Conservation (phyloP, 805 yeast species). For the Candida coquimbonensis region DNA sequence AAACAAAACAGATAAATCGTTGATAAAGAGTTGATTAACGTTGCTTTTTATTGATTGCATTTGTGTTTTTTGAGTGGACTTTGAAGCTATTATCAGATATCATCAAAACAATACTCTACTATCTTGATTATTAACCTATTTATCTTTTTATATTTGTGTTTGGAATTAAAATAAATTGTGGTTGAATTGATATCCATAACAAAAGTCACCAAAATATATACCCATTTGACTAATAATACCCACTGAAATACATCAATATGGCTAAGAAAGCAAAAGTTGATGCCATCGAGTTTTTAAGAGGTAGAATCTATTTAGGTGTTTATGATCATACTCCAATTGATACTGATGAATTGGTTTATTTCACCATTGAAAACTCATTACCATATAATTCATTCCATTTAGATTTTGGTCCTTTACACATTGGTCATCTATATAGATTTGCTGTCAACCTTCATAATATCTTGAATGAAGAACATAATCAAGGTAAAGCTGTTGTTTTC, state of each 20-base stretch:
- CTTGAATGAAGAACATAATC: constrained; percentile 75
- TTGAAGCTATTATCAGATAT: no score
- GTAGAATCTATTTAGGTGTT: constrained; percentile 80
- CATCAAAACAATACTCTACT: no score
- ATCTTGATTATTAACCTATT: no score
- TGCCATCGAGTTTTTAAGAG: constrained; percentile 37
- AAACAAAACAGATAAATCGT: no score
- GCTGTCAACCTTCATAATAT: constrained; percentile 93
- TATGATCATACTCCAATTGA: constrained; percentile 75
- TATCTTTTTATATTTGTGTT: no score
- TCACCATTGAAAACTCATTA: constrained; percentile 87
- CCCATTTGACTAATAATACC: no score
- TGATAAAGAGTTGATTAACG: no score
- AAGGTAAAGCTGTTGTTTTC: constrained; percentile 83
- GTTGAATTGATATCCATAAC: no score
- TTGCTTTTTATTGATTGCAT: no score
- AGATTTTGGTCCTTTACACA: constrained; percentile 94
- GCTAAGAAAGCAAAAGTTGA: constrained; percentile 51
- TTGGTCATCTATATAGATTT: constrained; percentile 88
- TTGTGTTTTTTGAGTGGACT: no score
- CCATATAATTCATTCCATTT: constrained; percentile 93
- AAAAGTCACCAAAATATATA: no score
- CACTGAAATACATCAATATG: constrained; percentile 19
- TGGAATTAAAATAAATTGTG: no score
- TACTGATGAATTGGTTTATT: constrained; percentile 68